phyloP scores from a whole-genome alignment of 179 eudicot species.

The Drosera spatulata region DNA sequence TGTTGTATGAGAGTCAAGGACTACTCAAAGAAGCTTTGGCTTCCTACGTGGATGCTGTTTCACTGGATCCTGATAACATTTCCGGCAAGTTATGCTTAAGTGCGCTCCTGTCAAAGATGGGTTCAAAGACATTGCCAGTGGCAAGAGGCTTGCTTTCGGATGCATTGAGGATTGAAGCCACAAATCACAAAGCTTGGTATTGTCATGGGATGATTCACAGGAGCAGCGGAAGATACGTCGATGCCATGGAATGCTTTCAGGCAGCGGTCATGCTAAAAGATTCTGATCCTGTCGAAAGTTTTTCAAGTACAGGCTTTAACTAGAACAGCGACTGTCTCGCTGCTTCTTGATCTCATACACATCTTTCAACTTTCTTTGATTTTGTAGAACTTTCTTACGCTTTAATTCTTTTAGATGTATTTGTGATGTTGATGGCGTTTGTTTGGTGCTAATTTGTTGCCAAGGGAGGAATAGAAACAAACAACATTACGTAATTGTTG shows the following conservation, averaged over 20 bases:
- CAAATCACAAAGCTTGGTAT: conserved; percentile 84
- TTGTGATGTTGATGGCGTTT: no score
- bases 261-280: conserved; percentile 98
- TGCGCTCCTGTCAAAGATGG: conserved; percentile 13
- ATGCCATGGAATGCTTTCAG: conserved; percentile 93
- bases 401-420: no score
- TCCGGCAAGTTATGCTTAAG: conserved; percentile 76
- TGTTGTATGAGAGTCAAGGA: conserved; percentile 62
- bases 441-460: no score
- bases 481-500: no score
- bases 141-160: conserved; percentile 78
- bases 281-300: conserved; percentile 87
- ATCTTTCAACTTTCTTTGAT: no score
- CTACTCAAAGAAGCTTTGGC: conserved; percentile 47
- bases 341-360: no score
- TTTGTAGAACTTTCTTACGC: no score
- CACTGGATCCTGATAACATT: conserved; percentile 56
- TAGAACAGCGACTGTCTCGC: no score
- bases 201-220: conserved; percentile 77
- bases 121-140: conserved; percentile 65
- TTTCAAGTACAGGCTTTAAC: conserved; percentile 21
- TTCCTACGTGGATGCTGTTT: conserved; percentile 52
- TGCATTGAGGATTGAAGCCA: conserved; percentile 73
- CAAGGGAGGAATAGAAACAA: no score
- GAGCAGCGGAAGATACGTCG: conserved; percentile 61